phyloP scores from a whole-genome alignment of 805 yeast genomes.

The Limtongozyma cylindracea region DNA sequence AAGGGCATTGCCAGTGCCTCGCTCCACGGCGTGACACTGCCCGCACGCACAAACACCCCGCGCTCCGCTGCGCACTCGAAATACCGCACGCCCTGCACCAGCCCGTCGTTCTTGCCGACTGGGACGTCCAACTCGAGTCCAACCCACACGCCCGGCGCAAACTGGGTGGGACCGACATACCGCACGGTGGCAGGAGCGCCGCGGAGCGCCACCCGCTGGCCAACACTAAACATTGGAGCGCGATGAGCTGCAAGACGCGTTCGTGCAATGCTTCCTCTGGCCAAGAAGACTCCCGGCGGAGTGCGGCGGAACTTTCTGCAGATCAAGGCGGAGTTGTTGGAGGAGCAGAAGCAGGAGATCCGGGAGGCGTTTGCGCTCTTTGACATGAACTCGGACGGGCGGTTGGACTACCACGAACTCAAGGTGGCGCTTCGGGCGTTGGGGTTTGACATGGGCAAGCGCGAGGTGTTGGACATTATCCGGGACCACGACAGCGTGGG shows the following conservation, averaged over 20 bases:
- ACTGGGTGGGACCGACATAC: constrained; percentile 25
- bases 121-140: constrained; percentile 18
- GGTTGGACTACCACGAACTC: constrained; percentile 75
- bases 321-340: constrained; percentile 43
- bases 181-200: constrained; percentile 18
- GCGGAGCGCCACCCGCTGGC: constrained; percentile 10
- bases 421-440: constrained; percentile 87
- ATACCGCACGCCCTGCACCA: constrained; percentile 16
- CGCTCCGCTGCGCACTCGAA: constrained; percentile 12
- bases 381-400: constrained; percentile 83
- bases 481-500: constrained; percentile 65
- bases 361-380: constrained; percentile 78
- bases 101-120: constrained; percentile 22
- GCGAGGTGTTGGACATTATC: constrained; percentile 51
- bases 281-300: no score
- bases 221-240: constrained; percentile 2
- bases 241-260: no score
- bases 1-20: constrained; percentile 1
- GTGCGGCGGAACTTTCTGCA: no score
- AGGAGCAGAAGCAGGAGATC: constrained; percentile 78
- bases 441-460: constrained; percentile 65
- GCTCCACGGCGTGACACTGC: constrained; percentile 4
- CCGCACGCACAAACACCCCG: constrained; percentile 25
- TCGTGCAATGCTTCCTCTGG: no score
- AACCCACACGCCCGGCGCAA: constrained; percentile 31